A percentile compares a stretch with the other conserved stretches of the same genome.
phyloP scores from a whole-genome alignment of 805 yeast species.

The Isabelozyma rhagii region DNA sequence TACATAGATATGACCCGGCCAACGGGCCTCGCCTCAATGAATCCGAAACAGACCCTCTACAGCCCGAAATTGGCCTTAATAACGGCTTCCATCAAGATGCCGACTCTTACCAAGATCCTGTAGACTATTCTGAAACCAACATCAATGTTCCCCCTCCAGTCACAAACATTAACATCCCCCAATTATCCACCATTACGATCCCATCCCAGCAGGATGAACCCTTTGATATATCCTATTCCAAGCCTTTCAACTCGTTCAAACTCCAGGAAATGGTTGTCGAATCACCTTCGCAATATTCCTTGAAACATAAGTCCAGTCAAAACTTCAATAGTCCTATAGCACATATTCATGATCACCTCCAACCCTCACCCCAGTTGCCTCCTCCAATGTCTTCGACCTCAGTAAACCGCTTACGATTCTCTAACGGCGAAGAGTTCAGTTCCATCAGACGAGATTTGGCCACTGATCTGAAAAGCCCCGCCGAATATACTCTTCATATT shows the following conservation, averaged over 20 bases:
- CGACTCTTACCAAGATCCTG: no score
- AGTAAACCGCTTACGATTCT: slow-evolving; percentile 21
- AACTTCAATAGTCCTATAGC: slow-evolving; percentile 21
- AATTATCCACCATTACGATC: background rate
- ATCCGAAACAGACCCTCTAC: no score
- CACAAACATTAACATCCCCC: background rate
- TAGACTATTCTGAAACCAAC: no score
- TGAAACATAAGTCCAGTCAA: background rate
- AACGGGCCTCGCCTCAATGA: background rate
- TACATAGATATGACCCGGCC: background rate
- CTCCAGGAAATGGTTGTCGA: background rate
- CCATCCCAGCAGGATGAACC: background rate
- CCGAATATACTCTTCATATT: slow-evolving; percentile 91
- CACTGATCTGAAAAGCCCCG: slow-evolving; percentile 65
- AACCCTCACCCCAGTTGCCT: slow-evolving; percentile 37
- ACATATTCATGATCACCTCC: slow-evolving; percentile 14
- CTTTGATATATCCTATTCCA: background rate
- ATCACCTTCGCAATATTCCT: background rate
- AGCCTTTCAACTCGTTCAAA: background rate
- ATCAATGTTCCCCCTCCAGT: no score
- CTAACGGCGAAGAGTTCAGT: slow-evolving; percentile 32
- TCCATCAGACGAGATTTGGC: slow-evolving; percentile 35
- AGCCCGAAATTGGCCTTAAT: no score
- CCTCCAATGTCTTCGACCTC: slow-evolving; percentile 27
- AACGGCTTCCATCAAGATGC: no score